phyloP scores from a whole-genome alignment of 257 asterid species.

The Euphrasia confusa region DNA sequence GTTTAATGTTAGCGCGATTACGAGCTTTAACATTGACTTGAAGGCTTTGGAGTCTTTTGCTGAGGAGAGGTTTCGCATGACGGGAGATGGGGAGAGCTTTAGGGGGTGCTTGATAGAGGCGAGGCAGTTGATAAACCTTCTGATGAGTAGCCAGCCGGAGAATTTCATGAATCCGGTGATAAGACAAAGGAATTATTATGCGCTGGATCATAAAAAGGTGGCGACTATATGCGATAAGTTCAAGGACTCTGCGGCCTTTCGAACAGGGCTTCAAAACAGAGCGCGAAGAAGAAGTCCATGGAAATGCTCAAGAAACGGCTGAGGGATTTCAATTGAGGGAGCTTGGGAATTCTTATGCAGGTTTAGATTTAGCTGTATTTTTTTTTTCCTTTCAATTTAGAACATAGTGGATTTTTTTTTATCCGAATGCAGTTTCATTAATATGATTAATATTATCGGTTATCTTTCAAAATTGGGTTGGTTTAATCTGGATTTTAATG shows the following conservation, averaged over 20 bases:
- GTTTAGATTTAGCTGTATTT: conserved; percentile 23
- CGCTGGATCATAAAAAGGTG: conserved; percentile 77
- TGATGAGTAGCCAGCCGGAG: conserved; percentile 86
- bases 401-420: background rate
- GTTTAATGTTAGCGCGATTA: conserved; percentile 62
- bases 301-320: conserved; percentile 72
- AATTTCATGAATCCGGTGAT: conserved; percentile 96
- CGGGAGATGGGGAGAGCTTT: conserved; percentile 68
- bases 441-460: too few species aligned
- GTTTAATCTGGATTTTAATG: too few species aligned
- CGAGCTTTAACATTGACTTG: conserved; percentile 54
- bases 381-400: conserved; percentile 13
- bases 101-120: conserved; percentile 68
- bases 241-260: conserved; percentile 78
- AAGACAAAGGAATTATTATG: conserved; percentile 64
- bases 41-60: conserved; percentile 76
- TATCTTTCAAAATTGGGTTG: too few species aligned
- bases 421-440: too few species aligned
- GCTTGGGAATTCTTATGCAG: conserved; percentile 5
- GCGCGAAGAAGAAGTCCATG: conserved; percentile 79
- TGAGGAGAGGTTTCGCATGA: conserved; percentile 71
- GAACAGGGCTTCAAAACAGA: conserved; percentile 66
- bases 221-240: conserved; percentile 79
- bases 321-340: conserved; percentile 69
- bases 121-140: conserved; percentile 74